Evolutionary conservation across 1,139 yeast species (phyloP), one percentile per base, ranked within the genome.

Genomic region (Yamadazyma trypodendri): DNA sequence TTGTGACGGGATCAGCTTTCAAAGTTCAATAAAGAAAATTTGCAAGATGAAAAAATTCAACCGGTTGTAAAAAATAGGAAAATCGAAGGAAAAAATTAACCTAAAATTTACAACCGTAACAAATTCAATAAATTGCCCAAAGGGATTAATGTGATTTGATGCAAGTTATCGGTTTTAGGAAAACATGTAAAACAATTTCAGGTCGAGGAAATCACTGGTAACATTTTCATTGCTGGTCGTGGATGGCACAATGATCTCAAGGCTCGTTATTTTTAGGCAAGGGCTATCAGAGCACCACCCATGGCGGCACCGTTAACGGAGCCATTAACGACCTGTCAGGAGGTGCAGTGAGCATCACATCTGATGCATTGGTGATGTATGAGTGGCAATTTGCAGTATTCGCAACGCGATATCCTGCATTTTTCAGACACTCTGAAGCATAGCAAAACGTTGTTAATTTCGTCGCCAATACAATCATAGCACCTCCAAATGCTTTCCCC

Each of bases 251-350:
- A 9, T 15, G 7, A 16, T 27, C 29, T n/a, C 18, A 15, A 27
- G 29, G 29, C 29, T 27, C 29, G 29, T 27, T 27, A 27, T 27
- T 27, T 27, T 27, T 27, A 27, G 29, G 17, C 7, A 15, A 6
- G 6, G 6, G 17, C 9, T 25, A 25, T 10, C 28, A 25, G 15
- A 12, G 14, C 16, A 24, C 7, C 13, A 24, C 27, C 27, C 13
- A 9, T 25, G 28, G 15, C 6, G 28, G 16, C 21, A 18, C 21
- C 21, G 21, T 18, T 18, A 18, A 18, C 7, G 21, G 21, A 8
- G n/a, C n/a, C n/a, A n/a, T n/a, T n/a, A n/a, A n/a, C n/a, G n/a
- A n/a, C n/a, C n/a, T n/a, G n/a, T n/a, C n/a, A n/a, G n/a, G n/a
- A n/a, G n/a, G n/a, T n/a, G n/a, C n/a, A n/a, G n/a, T 18, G 21